Evolutionary conservation across 148 eudicot species (phyloP).

Genomic region (Chenopodium formosanum): DNA sequence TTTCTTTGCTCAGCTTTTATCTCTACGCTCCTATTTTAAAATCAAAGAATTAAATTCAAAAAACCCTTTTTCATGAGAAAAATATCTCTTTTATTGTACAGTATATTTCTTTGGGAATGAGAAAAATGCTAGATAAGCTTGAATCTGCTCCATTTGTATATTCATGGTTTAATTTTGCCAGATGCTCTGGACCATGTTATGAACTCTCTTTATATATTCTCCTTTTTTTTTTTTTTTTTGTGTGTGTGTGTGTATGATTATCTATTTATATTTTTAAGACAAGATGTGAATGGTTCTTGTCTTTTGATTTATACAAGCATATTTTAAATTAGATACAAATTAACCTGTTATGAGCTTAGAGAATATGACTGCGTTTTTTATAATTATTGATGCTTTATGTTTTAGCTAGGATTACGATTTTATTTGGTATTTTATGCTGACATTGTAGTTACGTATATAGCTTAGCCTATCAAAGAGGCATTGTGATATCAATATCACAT

Average conservation of each 20-base stretch:
- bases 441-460: too few relatives aligned
- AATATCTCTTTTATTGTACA: background rate
- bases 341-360: too few relatives aligned
- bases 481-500: too few relatives aligned
- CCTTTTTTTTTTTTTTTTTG: background rate
- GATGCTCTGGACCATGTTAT: background rate
- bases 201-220: background rate
- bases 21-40: constrained; percentile 8
- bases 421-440: too few relatives aligned
- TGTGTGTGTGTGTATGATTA: background rate
- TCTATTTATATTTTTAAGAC: background rate
- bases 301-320: too few relatives aligned
- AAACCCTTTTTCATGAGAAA: constrained; percentile 4
- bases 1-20: constrained; percentile 28
- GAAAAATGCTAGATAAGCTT: constrained; percentile 6
- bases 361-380: too few relatives aligned
- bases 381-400: too few relatives aligned
- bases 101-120: background rate
- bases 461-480: too few relatives aligned
- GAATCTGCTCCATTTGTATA: background rate
- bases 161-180: background rate
- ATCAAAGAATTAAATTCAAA: constrained; percentile 1
- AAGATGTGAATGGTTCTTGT: too few relatives aligned
- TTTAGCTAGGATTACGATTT: too few relatives aligned
- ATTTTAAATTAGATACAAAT: too few relatives aligned